phyloP scores from a whole-genome alignment of 2,329 filamentous ascomycete species.

The Alternaria novae-zelandiae region DNA sequence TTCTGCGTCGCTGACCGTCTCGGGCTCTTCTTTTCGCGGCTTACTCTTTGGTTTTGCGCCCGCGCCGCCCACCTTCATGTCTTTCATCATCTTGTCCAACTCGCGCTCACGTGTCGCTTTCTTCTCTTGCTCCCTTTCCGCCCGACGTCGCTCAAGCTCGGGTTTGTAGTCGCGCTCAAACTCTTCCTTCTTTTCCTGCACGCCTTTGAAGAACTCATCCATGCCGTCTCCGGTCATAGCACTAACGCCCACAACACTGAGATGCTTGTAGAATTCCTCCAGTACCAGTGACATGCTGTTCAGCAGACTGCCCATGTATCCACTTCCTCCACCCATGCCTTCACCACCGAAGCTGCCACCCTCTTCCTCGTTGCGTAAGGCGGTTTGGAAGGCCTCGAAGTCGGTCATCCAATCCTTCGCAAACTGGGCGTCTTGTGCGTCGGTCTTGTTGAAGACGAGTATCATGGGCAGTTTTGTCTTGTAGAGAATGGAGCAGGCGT shows the following conservation, averaged over 20 bases:
- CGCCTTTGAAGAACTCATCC: conserved; percentile 90
- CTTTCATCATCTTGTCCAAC: conserved; percentile 90
- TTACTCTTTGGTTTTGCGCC: conserved; percentile 42
- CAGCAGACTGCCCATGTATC: conserved; percentile 93
- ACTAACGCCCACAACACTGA: conserved; percentile 91
- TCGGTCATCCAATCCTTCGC: conserved; percentile 99
- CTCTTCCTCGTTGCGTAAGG: conserved; percentile 80
- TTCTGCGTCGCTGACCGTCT: conserved; percentile 59
- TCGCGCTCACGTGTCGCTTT: conserved; percentile 76
- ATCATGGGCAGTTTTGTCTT: conserved; percentile 99
- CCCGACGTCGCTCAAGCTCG: conserved; percentile 79
- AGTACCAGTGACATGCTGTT: conserved; percentile 98
- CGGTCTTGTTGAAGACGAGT: conserved; percentile 98
- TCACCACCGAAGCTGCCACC: conserved; percentile 78
- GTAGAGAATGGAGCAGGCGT: conserved; percentile 97
- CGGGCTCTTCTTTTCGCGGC: conserved; percentile 53
- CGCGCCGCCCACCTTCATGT: conserved; percentile 70
- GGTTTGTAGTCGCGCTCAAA: conserved; percentile 91
- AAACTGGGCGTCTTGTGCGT: conserved; percentile 88
- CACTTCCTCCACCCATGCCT: conserved; percentile 72
- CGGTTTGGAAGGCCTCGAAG: conserved; percentile 92
- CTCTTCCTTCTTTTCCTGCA: conserved; percentile 84
- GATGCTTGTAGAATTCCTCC: conserved; percentile 95
- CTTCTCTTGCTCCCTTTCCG: conserved; percentile 78
- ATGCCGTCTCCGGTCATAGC: conserved; percentile 91